A percentile compares a stretch with the other conserved stretches of the same genome.
Evolutionary conservation across 1,139 yeast species (phyloP).

Genomic region (Hyphopichia buzzinii): DNA sequence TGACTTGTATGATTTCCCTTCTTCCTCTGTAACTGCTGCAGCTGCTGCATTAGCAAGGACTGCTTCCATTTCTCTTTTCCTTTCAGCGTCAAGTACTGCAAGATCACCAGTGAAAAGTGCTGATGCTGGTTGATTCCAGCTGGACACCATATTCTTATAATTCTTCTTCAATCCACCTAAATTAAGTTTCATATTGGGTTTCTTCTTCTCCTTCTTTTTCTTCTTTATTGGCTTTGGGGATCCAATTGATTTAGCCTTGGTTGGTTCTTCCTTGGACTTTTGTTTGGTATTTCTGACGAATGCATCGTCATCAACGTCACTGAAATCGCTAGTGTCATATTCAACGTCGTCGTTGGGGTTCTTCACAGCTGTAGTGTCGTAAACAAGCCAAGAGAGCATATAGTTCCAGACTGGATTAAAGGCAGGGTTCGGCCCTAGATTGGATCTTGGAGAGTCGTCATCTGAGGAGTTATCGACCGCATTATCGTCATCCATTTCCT

Average conservation of each 20-base stretch:
- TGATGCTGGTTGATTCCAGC: conserved; percentile 38
- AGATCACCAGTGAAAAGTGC: conserved; percentile 14
- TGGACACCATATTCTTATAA: conserved; percentile 22
- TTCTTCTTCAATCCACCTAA: conserved; percentile 20
- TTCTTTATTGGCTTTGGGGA: conserved; percentile 2
- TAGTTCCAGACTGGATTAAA: conserved; percentile 41
- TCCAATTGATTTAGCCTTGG: not conserved
- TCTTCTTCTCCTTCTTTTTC: conserved; percentile 9
- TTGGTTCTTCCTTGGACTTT: not conserved
- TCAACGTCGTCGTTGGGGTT: conserved; percentile 1
- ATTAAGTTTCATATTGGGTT: conserved; percentile 6
- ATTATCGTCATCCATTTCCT: conserved; percentile 6
- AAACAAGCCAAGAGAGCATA: conserved; percentile 36
- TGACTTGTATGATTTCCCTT: conserved; percentile 1
- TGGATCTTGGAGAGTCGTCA: conserved; percentile 6
- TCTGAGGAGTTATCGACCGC: conserved; percentile 3
- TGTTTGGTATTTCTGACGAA: conserved; percentile 1
- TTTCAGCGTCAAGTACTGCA: not conserved
- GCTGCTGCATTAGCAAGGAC: conserved; percentile 3
- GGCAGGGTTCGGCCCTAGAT: conserved; percentile 22
- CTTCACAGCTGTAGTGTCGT: conserved; percentile 13
- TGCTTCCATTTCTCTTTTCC: conserved; percentile 2
- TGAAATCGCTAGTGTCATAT: conserved; percentile 5
- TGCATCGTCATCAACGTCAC: conserved; percentile 9
- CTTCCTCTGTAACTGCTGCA: not conserved